Evolutionary conservation across 371 early-diverging fungal species (phyloP).

Genomic region (Parasitella parasitica): DNA sequence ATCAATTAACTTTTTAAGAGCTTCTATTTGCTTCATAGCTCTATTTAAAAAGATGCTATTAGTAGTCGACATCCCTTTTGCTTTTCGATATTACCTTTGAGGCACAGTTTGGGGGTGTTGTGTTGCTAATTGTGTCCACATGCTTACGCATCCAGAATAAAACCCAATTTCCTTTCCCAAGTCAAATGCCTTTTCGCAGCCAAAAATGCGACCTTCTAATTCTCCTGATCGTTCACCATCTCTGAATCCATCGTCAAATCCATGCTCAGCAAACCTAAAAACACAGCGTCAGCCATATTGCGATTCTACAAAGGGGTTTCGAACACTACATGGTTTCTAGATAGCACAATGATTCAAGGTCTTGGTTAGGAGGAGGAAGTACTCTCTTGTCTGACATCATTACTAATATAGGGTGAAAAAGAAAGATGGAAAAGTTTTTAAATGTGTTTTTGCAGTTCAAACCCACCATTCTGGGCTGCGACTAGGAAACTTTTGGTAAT

Average conservation of each 20-base stretch:
- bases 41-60: slow-evolving; percentile 10
- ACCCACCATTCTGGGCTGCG: not conserved
- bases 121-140: slow-evolving; percentile 53
- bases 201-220: slow-evolving; percentile 74
- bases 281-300: not conserved
- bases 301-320: not conserved
- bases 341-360: slow-evolving; percentile 59
- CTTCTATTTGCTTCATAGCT: slow-evolving; percentile 50
- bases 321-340: slow-evolving; percentile 60
- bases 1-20: slow-evolving; percentile 45
- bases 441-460: not conserved
- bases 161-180: slow-evolving; percentile 73
- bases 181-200: slow-evolving; percentile 71
- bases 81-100: slow-evolving; percentile 34
- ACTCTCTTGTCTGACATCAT: slow-evolving; percentile 9
- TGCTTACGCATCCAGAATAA: slow-evolving; percentile 67
- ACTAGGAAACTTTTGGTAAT: too few relatives aligned
- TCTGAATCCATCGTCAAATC: slow-evolving; percentile 65
- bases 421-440: not conserved
- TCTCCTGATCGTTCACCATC: slow-evolving; percentile 63
- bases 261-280: slow-evolving; percentile 66
- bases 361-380: slow-evolving; percentile 43
- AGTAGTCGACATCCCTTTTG: too few relatives aligned
- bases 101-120: slow-evolving; percentile 43
- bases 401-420: not conserved